Percentiles rank a stretch among this genome's conserved stretches.
These are phyloP conservation scores for Prototheca wickerhamii DNA, from an alignment of 163 green algal genomes.

Conservation along the genomic window DNA sequence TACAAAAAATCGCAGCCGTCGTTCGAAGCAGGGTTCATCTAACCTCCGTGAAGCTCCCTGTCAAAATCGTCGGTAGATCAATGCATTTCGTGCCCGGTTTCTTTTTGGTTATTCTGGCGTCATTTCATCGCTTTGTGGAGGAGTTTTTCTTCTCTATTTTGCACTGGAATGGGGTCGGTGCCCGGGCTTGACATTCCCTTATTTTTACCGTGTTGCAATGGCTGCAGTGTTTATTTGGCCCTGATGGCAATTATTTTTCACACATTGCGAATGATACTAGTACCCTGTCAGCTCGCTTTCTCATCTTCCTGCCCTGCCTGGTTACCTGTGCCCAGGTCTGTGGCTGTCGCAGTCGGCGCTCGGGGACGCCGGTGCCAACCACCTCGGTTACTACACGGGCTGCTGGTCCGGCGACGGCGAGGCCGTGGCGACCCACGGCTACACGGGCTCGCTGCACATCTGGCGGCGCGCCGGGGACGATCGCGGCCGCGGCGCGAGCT, in stretches of 20 bases:
- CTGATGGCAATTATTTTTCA: too few relatives aligned
- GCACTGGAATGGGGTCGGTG: too few relatives aligned
- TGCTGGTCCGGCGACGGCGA: slow-evolving; percentile 47
- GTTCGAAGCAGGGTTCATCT: slow-evolving; percentile 30
- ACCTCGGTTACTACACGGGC: slow-evolving; percentile 84
- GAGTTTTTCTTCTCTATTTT: too few relatives aligned
- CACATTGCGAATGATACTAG: too few relatives aligned
- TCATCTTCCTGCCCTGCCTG: not conserved
- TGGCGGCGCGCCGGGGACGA: slow-evolving; percentile 41
- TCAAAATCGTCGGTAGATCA: slow-evolving; percentile 33
- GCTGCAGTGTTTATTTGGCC: too few relatives aligned
- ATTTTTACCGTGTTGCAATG: too few relatives aligned
- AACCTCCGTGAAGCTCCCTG: slow-evolving; percentile 11
- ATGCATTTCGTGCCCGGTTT: not conserved
- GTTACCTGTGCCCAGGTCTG: slow-evolving; percentile 36
- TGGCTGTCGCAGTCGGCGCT: slow-evolving; percentile 81
- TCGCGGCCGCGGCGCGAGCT: slow-evolving; percentile 6
- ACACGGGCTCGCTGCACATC: slow-evolving; percentile 82
- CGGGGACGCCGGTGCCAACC: slow-evolving; percentile 75
- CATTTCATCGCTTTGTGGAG: too few relatives aligned
- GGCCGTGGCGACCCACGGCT: slow-evolving; percentile 74
- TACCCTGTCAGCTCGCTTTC: too few relatives aligned
- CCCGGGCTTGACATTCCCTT: too few relatives aligned
- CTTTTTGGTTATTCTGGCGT: not conserved
- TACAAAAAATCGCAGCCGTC: slow-evolving; percentile 1